Evolutionary conservation across 192 early-diverging fungal species (phyloP), one percentile per base, ranked within the genome.

Genomic region (Thamnidium elegans): DNA sequence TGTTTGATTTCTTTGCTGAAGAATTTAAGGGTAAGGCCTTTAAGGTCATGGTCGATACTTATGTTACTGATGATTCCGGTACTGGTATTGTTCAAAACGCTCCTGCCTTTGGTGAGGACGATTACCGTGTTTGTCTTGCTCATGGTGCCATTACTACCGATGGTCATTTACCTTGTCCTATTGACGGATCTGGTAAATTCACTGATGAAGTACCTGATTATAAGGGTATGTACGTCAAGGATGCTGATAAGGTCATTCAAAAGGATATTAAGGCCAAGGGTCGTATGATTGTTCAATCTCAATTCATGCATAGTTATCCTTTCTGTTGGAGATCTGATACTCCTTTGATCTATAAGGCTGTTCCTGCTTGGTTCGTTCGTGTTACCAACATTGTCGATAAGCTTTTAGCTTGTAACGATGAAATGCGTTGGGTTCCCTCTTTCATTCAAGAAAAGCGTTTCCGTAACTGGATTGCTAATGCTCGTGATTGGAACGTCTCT

Each of bases 291-390:
- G 86, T 93, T 50, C 96, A 99, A 78, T 84, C 90, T 10, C 92
- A 94, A 59, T 67, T 93, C 55, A 88, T 84, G 66, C 97, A 99
- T 82, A 88, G 85, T 71, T 98, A 97, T 76, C 96, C 96, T 47
- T 94, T 96, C 88, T 99, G 97, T 82, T 98, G 92, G 90, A 84
- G 96, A 68, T 95, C 95, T 56, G 93, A 97, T 76, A 97, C 95
- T 15, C 96, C 97, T 17, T 83, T 99, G 71, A 92, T 99, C 73
- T 95, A 99, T 81, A 89, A 89, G 63, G 96, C 97, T 20, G 89
- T 98, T 42, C 95, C 96, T 20, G 90, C 93, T 14, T 99, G 97
- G 97, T 99, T 97, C 66, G 89, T 99, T 39, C 87, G 96, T 44
- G 96, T 99, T 15, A 71, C 87, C 44, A 85, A 89, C 26, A 86